Percentiles rank a stretch among this genome's conserved stretches.
Conservation (phyloP, 225 moss, liverwort and hornwort genomes). For the Physcomitrellopsis africana region DNA sequence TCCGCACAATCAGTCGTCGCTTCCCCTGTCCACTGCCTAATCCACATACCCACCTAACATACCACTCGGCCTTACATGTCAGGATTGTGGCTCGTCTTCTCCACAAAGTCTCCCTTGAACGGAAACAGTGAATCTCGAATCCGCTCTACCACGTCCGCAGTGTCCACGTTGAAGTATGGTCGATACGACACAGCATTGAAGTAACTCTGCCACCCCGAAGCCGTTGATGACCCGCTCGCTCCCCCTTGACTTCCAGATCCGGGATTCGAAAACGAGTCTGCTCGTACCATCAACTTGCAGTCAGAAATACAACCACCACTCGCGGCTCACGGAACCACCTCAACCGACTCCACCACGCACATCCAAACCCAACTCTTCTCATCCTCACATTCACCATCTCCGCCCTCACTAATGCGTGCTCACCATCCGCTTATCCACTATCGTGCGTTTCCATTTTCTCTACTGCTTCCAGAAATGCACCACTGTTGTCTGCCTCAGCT, state of each 20-base stretch:
- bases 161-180: conserved; percentile 99
- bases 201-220: conserved; percentile 78
- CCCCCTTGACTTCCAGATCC: conserved; percentile 71
- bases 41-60: no score
- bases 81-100: conserved; percentile 98
- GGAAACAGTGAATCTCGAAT: conserved; percentile 90
- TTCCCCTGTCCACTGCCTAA: not conserved
- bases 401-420: not conserved
- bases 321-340: not conserved
- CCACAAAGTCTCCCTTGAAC: conserved; percentile 96
- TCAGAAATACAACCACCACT: conserved; percentile 14
- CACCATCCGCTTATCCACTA: not conserved
- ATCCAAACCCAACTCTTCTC: not conserved
- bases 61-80: conserved; percentile 72
- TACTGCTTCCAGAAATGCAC: conserved; percentile 33
- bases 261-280: conserved; percentile 95
- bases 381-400: no score
- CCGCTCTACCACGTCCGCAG: conserved; percentile 82
- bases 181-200: conserved; percentile 93
- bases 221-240: conserved; percentile 42
- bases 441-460: conserved; percentile 3
- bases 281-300: conserved; percentile 20
- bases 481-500: conserved; percentile 32
- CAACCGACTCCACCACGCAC: not conserved
- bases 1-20: conserved; percentile 14